phyloP scores from a whole-genome alignment of 2,329 filamentous ascomycete species.

The Aspergillus spinulosporus region DNA sequence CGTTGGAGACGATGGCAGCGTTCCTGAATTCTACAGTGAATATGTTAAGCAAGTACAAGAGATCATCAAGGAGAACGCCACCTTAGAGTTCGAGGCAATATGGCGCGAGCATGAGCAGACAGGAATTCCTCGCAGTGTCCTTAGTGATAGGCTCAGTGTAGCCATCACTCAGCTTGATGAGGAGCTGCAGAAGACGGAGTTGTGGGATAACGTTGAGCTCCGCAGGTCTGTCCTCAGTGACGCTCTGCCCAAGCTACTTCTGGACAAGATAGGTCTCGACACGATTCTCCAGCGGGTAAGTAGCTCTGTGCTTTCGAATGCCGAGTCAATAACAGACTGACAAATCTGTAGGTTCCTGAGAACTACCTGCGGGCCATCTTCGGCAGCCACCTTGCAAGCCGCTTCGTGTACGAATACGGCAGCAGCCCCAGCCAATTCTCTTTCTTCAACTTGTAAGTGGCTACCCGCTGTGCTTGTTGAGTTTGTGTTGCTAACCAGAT shows the following conservation, averaged over 20 bases:
- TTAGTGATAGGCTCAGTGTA: conserved; percentile 85
- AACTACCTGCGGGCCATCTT: conserved; percentile 94
- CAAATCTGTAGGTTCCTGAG: conserved; percentile 67
- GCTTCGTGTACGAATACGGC: conserved; percentile 95
- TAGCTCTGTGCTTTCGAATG: conserved; percentile 19
- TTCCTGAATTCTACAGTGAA: conserved; percentile 85
- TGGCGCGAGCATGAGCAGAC: conserved; percentile 91
- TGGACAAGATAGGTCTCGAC: conserved; percentile 88
- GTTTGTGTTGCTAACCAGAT: conserved; percentile 17
- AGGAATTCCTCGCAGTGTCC: conserved; percentile 74
- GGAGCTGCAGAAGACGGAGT: conserved; percentile 86
- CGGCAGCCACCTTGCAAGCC: conserved; percentile 88
- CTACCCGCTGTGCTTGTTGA: not conserved
- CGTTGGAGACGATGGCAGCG: conserved; percentile 70
- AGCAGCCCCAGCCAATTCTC: conserved; percentile 92
- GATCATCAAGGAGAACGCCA: conserved; percentile 86
- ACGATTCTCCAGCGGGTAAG: conserved; percentile 76
- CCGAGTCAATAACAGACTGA: conserved; percentile 22
- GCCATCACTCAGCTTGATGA: conserved; percentile 97
- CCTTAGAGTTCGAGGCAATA: conserved; percentile 95
- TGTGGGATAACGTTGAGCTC: conserved; percentile 82
- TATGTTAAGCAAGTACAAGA: conserved; percentile 92
- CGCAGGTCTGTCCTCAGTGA: conserved; percentile 76
- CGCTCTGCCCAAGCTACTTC: conserved; percentile 78
- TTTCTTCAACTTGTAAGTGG: conserved; percentile 93